phyloP scores from a whole-genome alignment of 768 basidiomycete genomes.

The Tulasnella sp. region DNA sequence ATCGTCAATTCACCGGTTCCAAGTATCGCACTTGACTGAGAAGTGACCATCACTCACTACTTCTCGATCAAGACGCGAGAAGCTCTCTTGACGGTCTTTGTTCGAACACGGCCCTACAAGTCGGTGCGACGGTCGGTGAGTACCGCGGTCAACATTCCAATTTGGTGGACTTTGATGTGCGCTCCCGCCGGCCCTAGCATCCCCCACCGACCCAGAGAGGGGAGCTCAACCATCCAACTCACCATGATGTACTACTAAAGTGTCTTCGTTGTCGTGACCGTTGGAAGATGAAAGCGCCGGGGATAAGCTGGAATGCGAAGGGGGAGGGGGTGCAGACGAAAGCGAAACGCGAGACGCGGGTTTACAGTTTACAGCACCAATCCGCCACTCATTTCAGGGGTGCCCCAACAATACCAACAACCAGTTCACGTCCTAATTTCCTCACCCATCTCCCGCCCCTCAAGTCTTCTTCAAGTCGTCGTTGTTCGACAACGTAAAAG shows the following conservation, averaged over 20 bases:
- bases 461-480: background rate
- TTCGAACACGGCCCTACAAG: conserved; percentile 92
- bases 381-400: conserved; percentile 12
- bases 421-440: background rate
- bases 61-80: conserved; percentile 99
- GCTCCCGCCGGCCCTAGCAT: conserved; percentile 47
- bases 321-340: background rate
- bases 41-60: conserved; percentile 67
- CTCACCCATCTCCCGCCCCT: background rate
- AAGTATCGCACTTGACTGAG: background rate
- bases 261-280: conserved; percentile 9
- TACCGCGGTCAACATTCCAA: background rate
- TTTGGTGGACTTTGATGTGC: conserved; percentile 23
- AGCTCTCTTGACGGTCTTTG: conserved; percentile 99
- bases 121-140: conserved; percentile 2
- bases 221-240: background rate
- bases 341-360: background rate
- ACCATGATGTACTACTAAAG: conserved; percentile 9
- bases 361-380: conserved; percentile 15
- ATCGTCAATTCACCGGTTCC: background rate
- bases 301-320: background rate
- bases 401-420: conserved; percentile 1
- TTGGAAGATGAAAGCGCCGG: conserved; percentile 6
- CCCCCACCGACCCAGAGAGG: background rate
- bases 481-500: conserved; percentile 3